Conservation (phyloP, 345 rosid genomes). For the Populus tremula region DNA sequence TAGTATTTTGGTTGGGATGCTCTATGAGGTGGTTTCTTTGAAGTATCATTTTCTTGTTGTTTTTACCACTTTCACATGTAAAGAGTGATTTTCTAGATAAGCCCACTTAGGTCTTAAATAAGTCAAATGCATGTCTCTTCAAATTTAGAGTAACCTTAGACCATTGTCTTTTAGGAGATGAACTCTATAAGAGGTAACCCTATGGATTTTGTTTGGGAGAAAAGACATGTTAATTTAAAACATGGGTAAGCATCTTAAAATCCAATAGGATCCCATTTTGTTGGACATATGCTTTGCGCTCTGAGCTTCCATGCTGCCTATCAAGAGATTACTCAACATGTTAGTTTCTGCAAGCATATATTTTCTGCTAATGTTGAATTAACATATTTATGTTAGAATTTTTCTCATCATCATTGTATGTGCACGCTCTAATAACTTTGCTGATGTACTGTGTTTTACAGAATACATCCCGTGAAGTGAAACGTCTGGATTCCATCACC, state of each 20-base stretch:
- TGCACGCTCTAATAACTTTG: neutral
- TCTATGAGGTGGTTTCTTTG: neutral
- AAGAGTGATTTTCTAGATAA: neutral
- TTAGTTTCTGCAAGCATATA: neutral
- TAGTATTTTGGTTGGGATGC: neutral
- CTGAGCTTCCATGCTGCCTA: neutral
- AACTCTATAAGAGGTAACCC: neutral
- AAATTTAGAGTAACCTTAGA: neutral
- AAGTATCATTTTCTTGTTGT: neutral
- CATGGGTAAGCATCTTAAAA: neutral
- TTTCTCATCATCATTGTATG: neutral
- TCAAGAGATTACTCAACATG: neutral
- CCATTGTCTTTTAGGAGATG: neutral
- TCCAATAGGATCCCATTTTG: neutral
- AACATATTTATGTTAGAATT: neutral
- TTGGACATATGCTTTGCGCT: neutral
- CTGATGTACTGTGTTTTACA: slow-evolving; percentile 18
- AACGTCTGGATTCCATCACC: slow-evolving; percentile 35
- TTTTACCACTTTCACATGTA: neutral
- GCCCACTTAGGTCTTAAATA: neutral
- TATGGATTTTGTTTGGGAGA: neutral
- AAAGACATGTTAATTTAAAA: neutral
- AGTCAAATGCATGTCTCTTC: neutral
- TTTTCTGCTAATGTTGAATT: neutral
- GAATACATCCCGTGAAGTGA: slow-evolving; percentile 47